Evolutionary conservation across 2,329 filamentous ascomycete species (phyloP).

Genomic region (Pseudogymnoascus sp.): DNA sequence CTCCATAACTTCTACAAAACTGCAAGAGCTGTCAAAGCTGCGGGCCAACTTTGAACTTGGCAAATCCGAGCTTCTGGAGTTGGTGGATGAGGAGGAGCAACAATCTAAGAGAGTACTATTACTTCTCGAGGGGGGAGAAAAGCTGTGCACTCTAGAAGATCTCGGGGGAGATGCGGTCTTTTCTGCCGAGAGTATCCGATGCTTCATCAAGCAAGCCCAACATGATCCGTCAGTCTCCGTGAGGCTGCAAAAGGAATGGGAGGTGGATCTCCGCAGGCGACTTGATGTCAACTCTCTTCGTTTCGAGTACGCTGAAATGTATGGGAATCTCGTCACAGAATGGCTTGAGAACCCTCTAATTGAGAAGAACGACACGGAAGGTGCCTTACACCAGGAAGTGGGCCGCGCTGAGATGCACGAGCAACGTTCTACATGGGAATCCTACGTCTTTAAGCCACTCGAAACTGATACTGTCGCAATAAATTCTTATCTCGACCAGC

Average conservation of each 20-base stretch:
- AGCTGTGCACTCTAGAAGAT: conserved; percentile 27
- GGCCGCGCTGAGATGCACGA: conserved; percentile 46
- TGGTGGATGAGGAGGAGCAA: conserved; percentile 19
- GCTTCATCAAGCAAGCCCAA: conserved; percentile 42
- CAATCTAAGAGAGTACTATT: no score
- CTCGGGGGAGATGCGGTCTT: conserved; percentile 18
- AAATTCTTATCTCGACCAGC: conserved; percentile 38
- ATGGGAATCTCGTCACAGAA: conserved; percentile 45
- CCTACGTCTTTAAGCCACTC: conserved; percentile 40
- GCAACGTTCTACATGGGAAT: conserved; percentile 46
- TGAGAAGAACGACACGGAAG: conserved; percentile 23
- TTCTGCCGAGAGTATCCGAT: conserved; percentile 34
- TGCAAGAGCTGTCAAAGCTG: conserved; percentile 44
- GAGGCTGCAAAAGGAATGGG: conserved; percentile 36
- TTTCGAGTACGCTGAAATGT: conserved; percentile 46
- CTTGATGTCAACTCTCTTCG: conserved; percentile 40
- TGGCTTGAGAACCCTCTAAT: conserved; percentile 31
- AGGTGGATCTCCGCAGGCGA: conserved; percentile 37
- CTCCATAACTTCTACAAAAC: conserved; percentile 47
- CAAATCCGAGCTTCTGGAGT: conserved; percentile 35
- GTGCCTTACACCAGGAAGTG: conserved; percentile 35
- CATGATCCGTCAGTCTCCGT: conserved; percentile 44
- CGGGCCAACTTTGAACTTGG: conserved; percentile 38
- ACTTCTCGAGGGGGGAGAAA: conserved; percentile 28
- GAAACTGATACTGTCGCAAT: conserved; percentile 38